A percentile compares a stretch with the other conserved stretches of the same genome.
Conservation (phyloP, 768 basidiomycete species). For the Rhodotorula taiwanensis region DNA sequence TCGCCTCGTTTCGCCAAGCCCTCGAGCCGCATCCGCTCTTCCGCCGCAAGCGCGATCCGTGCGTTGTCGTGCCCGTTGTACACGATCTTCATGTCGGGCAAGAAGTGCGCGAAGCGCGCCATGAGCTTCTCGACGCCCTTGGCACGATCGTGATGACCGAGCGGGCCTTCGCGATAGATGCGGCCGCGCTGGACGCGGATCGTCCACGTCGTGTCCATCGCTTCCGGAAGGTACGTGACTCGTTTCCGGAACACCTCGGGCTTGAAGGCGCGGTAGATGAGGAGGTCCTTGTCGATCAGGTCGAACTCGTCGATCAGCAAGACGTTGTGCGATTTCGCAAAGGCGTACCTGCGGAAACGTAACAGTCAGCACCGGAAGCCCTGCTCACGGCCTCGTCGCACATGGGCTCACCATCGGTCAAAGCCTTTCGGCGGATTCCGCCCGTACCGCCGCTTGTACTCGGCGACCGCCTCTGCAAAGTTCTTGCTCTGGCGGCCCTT, state of each 20-base stretch:
- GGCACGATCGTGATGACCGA: conserved; percentile 39
- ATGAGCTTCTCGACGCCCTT: conserved; percentile 36
- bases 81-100: conserved; percentile 39
- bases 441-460: conserved; percentile 46
- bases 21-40: conserved; percentile 37
- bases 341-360: conserved; percentile 24
- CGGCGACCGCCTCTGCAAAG: conserved; percentile 43
- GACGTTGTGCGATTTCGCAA: conserved; percentile 35
- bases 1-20: conserved; percentile 27
- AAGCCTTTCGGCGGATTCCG: conserved; percentile 47
- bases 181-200: conserved; percentile 35
- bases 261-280: conserved; percentile 41
- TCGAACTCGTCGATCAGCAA: conserved; percentile 43
- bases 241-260: conserved; percentile 35
- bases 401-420: conserved; percentile 43
- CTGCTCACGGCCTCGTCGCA: too few species aligned
- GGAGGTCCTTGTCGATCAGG: conserved; percentile 42
- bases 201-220: conserved; percentile 35
- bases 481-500: conserved; percentile 44
- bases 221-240: conserved; percentile 24
- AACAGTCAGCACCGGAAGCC: too few species aligned
- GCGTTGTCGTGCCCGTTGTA: conserved; percentile 42
- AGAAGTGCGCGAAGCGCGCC: conserved; percentile 28
- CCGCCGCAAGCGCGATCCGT: conserved; percentile 31
- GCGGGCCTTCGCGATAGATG: conserved; percentile 32